Evolutionary conservation across 148 eudicot genomes (phyloP), one percentile per base, ranked within the genome.

Genomic region (Heliamphora exappendiculata): DNA sequence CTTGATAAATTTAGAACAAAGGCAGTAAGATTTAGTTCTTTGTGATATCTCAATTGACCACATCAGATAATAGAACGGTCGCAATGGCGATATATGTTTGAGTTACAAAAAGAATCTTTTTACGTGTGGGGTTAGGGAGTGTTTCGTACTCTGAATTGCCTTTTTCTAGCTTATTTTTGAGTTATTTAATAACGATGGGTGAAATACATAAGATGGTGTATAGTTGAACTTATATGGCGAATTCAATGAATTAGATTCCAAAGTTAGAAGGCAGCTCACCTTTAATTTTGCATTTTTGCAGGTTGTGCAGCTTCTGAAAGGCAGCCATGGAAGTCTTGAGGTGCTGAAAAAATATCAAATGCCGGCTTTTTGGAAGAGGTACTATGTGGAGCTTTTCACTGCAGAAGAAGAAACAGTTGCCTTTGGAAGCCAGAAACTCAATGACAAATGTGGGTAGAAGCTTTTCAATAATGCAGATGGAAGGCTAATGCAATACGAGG

Each of bases 221-320:
- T n/a, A n/a, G n/a, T n/a, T n/a, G n/a, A n/a, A n/a, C n/a, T n/a
- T n/a, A n/a, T n/a, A n/a, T n/a, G n/a, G n/a, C n/a, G n/a, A n/a
- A n/a, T n/a, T n/a, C n/a, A n/a, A n/a, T n/a, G n/a, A n/a, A n/a
- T n/a, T n/a, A n/a, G n/a, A n/a, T n/a, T n/a, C n/a, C n/a, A n/a
- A n/a, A n/a, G n/a, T n/a, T n/a, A n/a, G n/a, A n/a, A n/a, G n/a
- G n/a, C n/a, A n/a, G n/a, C n/a, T n/a, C n/a, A n/a, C n/a, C n/a
- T n/a, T n/a, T n/a, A n/a, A n/a, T n/a, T n/a, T n/a, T n/a, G n/a
- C n/a, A n/a, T n/a, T n/a, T n/a, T 39, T 81, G 71, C 91, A 93
- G 97, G 85, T 87, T 75, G 22, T 94, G 70, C 91, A 87, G 81
- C 88, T 94, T 57, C 85, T 94, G 3, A 90, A 87, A 84, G 97